A percentile compares a stretch with the other conserved stretches of the same genome.
Evolutionary conservation across 768 basidiomycete genomes (phyloP).

Genomic region (Termitomyces sp.): DNA sequence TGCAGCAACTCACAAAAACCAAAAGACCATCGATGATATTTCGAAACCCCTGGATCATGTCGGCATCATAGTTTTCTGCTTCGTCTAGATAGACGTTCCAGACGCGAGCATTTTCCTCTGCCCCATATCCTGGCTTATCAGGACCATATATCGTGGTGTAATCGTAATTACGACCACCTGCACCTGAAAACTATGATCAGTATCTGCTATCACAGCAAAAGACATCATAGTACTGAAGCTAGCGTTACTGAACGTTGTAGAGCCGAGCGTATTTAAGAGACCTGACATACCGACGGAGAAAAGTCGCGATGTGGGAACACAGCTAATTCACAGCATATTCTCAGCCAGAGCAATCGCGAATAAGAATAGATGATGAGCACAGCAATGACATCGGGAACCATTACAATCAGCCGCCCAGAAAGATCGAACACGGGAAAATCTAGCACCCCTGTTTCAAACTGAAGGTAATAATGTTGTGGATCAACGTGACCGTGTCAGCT

Average conservation of each 20-base stretch:
- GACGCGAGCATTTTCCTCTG: conserved; percentile 10
- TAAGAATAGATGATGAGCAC: not conserved
- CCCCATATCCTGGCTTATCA: conserved; percentile 8
- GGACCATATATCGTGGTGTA: conserved; percentile 9
- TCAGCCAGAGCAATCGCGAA: not conserved
- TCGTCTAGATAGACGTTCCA: conserved; percentile 13
- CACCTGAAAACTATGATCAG: not conserved
- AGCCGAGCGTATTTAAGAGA: not conserved
- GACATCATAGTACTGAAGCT: not conserved
- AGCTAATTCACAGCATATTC: not conserved
- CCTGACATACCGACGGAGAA: not conserved
- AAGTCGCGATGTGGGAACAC: not conserved
- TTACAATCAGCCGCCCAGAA: not conserved
- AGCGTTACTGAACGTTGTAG: not conserved
- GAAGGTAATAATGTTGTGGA: not conserved
- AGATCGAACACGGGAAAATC: not conserved
- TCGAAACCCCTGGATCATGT: conserved; percentile 7
- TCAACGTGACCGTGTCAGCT: not conserved
- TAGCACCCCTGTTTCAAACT: not conserved
- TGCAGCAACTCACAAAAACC: not conserved
- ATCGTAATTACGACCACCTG: conserved; percentile 4
- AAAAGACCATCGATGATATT: conserved; percentile 11
- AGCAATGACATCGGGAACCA: not conserved
- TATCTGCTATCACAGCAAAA: not conserved
- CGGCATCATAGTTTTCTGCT: conserved; percentile 8